Base-by-base conservation (phyloP, 176 grass and related monocot genomes). In the Aegilops bicornis region DNA sequence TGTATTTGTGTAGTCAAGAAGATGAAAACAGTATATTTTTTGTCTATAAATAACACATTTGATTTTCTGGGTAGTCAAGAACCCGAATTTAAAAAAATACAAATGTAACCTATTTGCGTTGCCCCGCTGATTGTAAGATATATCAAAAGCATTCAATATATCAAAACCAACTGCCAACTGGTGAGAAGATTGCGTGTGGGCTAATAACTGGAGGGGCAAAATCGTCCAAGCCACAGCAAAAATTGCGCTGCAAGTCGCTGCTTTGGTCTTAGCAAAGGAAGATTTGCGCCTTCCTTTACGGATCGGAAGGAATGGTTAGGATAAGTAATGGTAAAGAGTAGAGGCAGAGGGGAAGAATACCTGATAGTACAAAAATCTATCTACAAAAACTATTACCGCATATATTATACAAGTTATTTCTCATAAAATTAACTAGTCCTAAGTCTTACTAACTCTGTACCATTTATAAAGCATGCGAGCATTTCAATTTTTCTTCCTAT, bases 331-430 rank as follows among this genome's bases (percentile, higher is more conserved):
- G 15, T 29, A 16, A 80, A 65, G 64, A 17, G 15, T 77, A 59
- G 19, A 78, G 48, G 31, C 19, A 36, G 19, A 13, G 39, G 71
- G 59, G 31, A 19, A 19, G 31, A 78, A 31, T 7, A 59, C 58
- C 31, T 59, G 6, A n/a, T 37, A 17, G 72, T 48, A 75, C 14
- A 48, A 47, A 59, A 78, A 14, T 73, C 39, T 73, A 73, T 73
- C 40, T n/a, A 73, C 37, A 43, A 45, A 73, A 73, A 27, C 24
- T 13, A 40, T 24, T 73, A 73, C 39, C 39, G 6, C 70, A 27
- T 24, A n/a, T 79, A 79, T 63, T 64, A 29, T 79, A 79, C 35
- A 27, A 64, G 77, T 6, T 78, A 78, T 23, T 71, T 42, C 22
- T 36, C 4, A 42, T 69, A 72, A 42, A 20, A 5, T 72, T n/a